These are phyloP conservation scores for Corymbia maculata DNA, from an alignment of 345 rosid genomes.

Conservation along the genomic window DNA sequence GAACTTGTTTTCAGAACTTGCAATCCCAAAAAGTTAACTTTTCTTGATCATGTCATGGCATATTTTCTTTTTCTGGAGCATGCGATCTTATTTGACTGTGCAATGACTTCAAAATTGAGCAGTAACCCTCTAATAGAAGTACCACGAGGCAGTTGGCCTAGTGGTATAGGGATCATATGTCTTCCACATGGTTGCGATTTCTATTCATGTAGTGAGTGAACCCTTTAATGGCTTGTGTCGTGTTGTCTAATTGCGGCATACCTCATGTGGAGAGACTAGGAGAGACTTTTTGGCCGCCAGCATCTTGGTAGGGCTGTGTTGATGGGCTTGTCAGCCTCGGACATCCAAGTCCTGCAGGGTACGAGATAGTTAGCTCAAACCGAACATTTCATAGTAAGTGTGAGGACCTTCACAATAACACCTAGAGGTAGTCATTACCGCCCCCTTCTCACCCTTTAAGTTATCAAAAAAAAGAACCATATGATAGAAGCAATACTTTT, in stretches of 20 bases:
- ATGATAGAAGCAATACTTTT: not conserved
- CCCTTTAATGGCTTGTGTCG: not conserved
- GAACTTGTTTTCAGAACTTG: not conserved
- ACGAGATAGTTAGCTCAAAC: not conserved
- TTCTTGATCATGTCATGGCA: not conserved
- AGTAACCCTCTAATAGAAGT: not conserved
- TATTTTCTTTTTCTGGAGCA: not conserved
- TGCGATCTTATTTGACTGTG: not conserved
- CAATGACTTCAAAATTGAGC: not conserved
- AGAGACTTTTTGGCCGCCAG: not conserved
- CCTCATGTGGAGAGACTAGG: not conserved
- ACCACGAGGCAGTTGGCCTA: not conserved
- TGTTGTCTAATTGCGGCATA: not conserved
- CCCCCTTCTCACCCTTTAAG: not conserved
- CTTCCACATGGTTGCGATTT: not conserved
- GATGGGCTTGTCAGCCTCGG: not conserved
- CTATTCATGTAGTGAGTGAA: not conserved
- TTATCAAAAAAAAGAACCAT: not conserved
- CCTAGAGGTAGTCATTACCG: not conserved
- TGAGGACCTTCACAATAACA: not conserved
- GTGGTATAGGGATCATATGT: not conserved
- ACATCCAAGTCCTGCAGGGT: not conserved
- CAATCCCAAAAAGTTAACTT: not conserved
- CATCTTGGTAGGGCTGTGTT: not conserved
- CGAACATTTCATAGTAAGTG: not conserved